Evolutionary conservation across 495 filamentous ascomycete genomes (phyloP), one percentile per base, ranked within the genome.

Genomic region (Annulohypoxylon nitens): DNA sequence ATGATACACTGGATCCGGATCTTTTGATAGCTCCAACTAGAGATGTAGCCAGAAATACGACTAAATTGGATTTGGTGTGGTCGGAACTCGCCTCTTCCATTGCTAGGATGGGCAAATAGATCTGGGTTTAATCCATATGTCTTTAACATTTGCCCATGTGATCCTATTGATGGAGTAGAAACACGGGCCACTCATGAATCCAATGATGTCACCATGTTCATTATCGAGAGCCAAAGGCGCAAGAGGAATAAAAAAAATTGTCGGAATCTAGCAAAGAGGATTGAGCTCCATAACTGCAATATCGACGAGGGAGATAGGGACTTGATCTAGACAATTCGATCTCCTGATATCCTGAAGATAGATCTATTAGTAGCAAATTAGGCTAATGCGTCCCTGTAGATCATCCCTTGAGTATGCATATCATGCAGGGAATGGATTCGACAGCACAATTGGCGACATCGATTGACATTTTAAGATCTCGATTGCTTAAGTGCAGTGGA

Each of bases 351-450:
- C 36, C 36, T 20, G 36, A 30, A 43, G 50, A 66, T 37, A 74
- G 47, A 69, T 55, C 30, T 69, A 48, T 64, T 60, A 59, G 61
- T 57, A 59, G 48, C 33, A 69, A 53, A 11, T 51, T 36, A 54
- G 45, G 66, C 58, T 47, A 48, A 39, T 30, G 23, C 14, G 65
- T 65, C 61, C 71, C 71, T 73, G 71, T 61, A 73, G 51, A 69
- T 73, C 71, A 61, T 69, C 55, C 63, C 65, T 69, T 62, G 66
- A 33, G 66, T 61, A 57, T 74, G 66, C 71, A 74, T 70, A 69
- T 61, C 37, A 39, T 53, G 9, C 53, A 57, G 4, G 55, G 63
- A 50, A 33, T 41, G 48, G 47, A 57, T 57, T 50, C 30, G 51
- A 64, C 23, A 36, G 33, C 48, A 61, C 66, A 36, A 39, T 23